Evolutionary conservation across 495 filamentous ascomycete species (phyloP).

Genomic region (Aspergillus nanangensis): DNA sequence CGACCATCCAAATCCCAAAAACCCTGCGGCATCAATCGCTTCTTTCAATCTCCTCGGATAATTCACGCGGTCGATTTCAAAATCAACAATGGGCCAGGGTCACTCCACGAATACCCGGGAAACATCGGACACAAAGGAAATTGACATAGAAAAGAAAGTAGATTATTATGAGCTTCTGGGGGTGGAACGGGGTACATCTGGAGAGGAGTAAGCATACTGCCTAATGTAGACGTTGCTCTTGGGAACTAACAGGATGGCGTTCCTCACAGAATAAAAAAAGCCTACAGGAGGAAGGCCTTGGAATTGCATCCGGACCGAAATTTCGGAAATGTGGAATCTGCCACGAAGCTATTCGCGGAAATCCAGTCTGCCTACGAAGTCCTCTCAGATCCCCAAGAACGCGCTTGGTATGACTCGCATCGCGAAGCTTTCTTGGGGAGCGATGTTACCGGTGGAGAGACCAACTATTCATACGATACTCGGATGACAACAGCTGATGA

Average conservation of each 20-base stretch:
- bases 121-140: conserved; percentile 9
- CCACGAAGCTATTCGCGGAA: conserved; percentile 83
- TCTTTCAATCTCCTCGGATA: no score
- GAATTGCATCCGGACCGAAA: conserved; percentile 96
- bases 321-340: conserved; percentile 74
- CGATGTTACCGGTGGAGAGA: conserved; percentile 33
- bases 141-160: conserved; percentile 47
- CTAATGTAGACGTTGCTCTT: neutral
- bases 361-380: conserved; percentile 92
- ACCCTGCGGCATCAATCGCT: no score
- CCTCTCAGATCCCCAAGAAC: conserved; percentile 90
- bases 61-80: no score
- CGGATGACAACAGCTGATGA: conserved; percentile 73
- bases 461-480: conserved; percentile 57
- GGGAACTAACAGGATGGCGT: neutral
- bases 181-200: conserved; percentile 63
- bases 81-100: conserved; percentile 72
- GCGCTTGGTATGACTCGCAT: conserved; percentile 97
- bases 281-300: conserved; percentile 84
- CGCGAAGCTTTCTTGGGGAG: conserved; percentile 74
- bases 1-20: no score
- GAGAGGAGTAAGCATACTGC: conserved; percentile 69
- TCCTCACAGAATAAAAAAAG: conserved; percentile 92
- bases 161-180: conserved; percentile 92
- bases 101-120: conserved; percentile 57